Evolutionary conservation across 768 basidiomycete species (phyloP), one percentile per base, ranked within the genome.

Genomic region (Thelephora ganbajun): DNA sequence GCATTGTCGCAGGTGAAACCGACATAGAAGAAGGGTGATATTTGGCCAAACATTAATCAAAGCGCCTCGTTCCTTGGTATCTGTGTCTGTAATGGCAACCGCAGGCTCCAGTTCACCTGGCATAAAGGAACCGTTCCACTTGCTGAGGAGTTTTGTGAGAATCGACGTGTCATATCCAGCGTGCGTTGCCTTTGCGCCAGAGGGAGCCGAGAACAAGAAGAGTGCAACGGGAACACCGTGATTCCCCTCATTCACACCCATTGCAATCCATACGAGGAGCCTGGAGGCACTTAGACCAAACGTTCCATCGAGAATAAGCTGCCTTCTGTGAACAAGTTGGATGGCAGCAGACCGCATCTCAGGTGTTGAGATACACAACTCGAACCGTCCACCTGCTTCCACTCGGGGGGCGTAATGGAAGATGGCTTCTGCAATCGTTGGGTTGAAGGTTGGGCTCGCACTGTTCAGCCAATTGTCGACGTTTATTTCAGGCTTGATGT

Each of bases 1-100:
- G 30, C 54, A 64, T 42, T 68, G 65, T 5, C 61, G 55, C n/a
- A 64, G 33, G 47, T 69, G 67, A 47, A 67, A 68, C 36, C 59
- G 57, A 56, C 67, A 69, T 9, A 69, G 50, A 0, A 68, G 53
- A 14, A 68, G 61, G 16, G 51, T 45, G 26, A 66, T 60, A 6
- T 33, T n/a, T 1, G 59, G 56, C 47, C 52, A 65, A 5, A 67
- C 58, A 19, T 13, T 18, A 9, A 64, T 23, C 5, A 69, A 58
- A 3, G 64, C 63, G 9, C 48, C 57, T 5, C 60, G 57, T 47
- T 67, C 64, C 45, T 57, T 63, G 1, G 48, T 37, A 46, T 68
- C 64, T 2, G 63, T 68, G 48, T 67, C 63, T 11, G 66, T 66
- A 22, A 59, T 59, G n/a, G 47, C 55, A 36, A 58, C 55, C 13